Evolutionary conservation across 2,329 filamentous ascomycete species (phyloP).

Genomic region (Hortaea sp.): DNA sequence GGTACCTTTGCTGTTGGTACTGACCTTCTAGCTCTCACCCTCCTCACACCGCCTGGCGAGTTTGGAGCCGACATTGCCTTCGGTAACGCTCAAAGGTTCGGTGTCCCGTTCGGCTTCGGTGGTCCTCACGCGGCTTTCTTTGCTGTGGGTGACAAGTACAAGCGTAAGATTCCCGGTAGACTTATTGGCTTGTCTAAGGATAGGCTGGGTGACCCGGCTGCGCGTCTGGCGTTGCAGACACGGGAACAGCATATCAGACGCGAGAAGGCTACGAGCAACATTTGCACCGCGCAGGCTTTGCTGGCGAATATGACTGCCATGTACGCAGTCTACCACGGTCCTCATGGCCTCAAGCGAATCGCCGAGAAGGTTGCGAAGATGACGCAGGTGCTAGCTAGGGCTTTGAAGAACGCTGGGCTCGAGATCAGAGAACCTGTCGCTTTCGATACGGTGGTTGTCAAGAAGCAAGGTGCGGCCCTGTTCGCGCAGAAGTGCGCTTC

Average conservation of each 20-base stretch:
- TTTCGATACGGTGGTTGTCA: constrained; percentile 73
- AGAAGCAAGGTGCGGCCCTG: constrained; percentile 38
- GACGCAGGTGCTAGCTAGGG: constrained; percentile 49
- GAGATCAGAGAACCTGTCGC: constrained; percentile 25
- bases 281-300: constrained; percentile 89
- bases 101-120: constrained; percentile 83
- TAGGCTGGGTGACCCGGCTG: constrained; percentile 67
- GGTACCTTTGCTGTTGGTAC: constrained; percentile 80
- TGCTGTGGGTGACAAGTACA: constrained; percentile 79
- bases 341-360: constrained; percentile 70
- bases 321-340: constrained; percentile 91
- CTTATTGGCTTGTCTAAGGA: constrained; percentile 89
- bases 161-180: constrained; percentile 87
- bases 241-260: constrained; percentile 91
- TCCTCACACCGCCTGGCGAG: constrained; percentile 82
- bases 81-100: constrained; percentile 82
- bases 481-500: constrained; percentile 40
- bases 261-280: constrained; percentile 95
- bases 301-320: constrained; percentile 93
- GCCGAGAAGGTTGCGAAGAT: constrained; percentile 66
- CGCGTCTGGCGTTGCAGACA: constrained; percentile 79
- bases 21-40: constrained; percentile 75
- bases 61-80: constrained; percentile 95
- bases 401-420: constrained; percentile 47
- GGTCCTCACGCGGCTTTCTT: constrained; percentile 98